Evolutionary conservation across 2,329 filamentous ascomycete species (phyloP), one percentile per base, ranked within the genome.

Genomic region (Diplodia sapinea): DNA sequence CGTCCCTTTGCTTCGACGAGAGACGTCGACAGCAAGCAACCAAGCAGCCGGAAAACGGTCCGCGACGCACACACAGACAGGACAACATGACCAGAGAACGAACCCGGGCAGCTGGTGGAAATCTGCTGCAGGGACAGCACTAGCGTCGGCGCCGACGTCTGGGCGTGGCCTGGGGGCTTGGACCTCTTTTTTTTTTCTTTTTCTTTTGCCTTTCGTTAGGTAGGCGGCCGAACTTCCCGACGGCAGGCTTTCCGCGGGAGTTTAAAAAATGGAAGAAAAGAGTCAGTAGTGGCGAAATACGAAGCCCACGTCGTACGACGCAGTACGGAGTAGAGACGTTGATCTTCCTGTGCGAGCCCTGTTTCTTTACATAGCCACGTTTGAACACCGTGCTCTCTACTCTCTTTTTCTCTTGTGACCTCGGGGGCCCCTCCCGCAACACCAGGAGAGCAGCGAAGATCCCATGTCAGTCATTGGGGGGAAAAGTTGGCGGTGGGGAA

Each of bases 401-500:
- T 5, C 4, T 8, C 5, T 5, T 3, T 31, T 8, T 31, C 31
- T 31, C 40, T 17, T 13, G 40, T 43, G 40, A 43, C 17, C 15
- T 43, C 40, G 40, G 40, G 15, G 40, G 6, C 13, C 0, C 8
- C 33, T 13, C 49, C 9, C n/a, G 13, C 4, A 54, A 43, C 13
- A 20, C 52, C 29, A 8, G 2, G 4, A n/a, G 23, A 3, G 23
- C 23, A n/a, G 17, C 13, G 26, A n/a, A 33, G 26, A 31, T 55
- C 29, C 54, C n/a, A 38, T 56, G 54, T 33, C 33, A 56, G 54
- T 56, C 54, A 56, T 56, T 56, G 29, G 7, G 7, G 43, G 3
- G n/a, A 9, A 54, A 29, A 54, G 51, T n/a, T 38, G 54, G 54
- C 54, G 54, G 31, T 56, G 54, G 54, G 36, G 54, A n/a, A 38